Conservation (phyloP, 805 yeast genomes). For the Hanseniaspora pseudoguilliermondii region DNA sequence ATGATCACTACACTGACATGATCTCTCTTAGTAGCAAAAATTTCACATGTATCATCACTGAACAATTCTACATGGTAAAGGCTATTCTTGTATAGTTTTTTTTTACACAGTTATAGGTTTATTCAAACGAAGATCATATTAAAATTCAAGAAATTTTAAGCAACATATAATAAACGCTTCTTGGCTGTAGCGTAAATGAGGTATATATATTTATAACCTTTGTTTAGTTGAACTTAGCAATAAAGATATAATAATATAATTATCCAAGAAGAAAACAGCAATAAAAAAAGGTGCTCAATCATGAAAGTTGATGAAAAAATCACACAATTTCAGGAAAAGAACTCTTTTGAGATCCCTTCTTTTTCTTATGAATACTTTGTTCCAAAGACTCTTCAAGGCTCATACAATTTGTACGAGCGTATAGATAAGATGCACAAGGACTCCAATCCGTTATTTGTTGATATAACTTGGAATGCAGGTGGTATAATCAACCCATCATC, state of each 20-base stretch:
- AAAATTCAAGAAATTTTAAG: too few species aligned
- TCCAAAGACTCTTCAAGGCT: conserved; percentile 94
- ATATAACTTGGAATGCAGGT: conserved; percentile 98
- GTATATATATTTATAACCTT: too few species aligned
- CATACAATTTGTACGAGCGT: conserved; percentile 87
- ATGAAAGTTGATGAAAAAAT: conserved; percentile 34
- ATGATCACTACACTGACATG: neutral
- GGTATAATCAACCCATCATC: conserved; percentile 37
- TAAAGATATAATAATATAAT: too few species aligned
- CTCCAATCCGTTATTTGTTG: conserved; percentile 74
- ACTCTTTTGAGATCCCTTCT: conserved; percentile 38
- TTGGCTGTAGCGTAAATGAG: too few species aligned
- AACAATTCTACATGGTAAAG: neutral
- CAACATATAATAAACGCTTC: too few species aligned
- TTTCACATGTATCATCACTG: neutral
- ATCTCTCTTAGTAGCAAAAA: neutral
- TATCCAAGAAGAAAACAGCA: too few species aligned
- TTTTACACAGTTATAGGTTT: neutral
- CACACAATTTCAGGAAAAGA: conserved; percentile 23
- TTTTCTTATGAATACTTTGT: conserved; percentile 95
- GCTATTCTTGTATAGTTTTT: neutral
- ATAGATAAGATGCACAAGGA: conserved; percentile 95
- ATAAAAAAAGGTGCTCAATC: neutral
- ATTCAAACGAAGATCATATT: too few species aligned
- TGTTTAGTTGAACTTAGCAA: too few species aligned